These are phyloP conservation scores for Prinsepia uniflora DNA, from an alignment of 306 rosid species.

Conservation along the genomic window DNA sequence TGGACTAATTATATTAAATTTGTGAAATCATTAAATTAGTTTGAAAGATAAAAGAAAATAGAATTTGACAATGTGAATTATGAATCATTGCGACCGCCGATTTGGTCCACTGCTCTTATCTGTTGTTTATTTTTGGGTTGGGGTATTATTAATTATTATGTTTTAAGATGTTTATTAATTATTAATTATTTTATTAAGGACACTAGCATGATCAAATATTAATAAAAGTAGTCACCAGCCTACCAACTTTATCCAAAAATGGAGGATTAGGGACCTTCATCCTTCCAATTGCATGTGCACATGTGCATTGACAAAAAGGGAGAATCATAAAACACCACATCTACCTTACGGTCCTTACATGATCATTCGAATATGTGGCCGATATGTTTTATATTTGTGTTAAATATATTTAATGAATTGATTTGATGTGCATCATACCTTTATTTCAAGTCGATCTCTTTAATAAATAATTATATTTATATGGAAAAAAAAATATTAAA, in stretches of 20 bases:
- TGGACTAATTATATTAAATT: background rate
- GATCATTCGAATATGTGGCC: too few species aligned
- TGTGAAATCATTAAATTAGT: background rate
- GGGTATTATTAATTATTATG: background rate
- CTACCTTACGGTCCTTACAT: too few species aligned
- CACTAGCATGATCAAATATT: background rate
- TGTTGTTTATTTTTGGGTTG: background rate
- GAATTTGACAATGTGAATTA: background rate
- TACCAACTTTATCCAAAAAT: slow-evolving; percentile 8
- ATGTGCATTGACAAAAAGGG: background rate
- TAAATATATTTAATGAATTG: too few species aligned
- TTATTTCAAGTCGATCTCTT: too few species aligned
- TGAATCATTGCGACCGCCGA: slow-evolving; percentile 11
- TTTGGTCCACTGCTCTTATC: background rate
- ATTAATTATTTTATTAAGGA: background rate
- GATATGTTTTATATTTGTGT: too few species aligned
- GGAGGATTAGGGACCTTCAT: slow-evolving; percentile 1
- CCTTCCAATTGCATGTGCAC: slow-evolving; percentile 6
- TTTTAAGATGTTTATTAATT: background rate
- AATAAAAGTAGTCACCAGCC: background rate
- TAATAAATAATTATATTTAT: too few species aligned
- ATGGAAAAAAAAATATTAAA: too few species aligned
- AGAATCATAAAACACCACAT: too few species aligned
- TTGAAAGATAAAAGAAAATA: background rate
- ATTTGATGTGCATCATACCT: too few species aligned